Base-by-base conservation (phyloP, 2,329 filamentous ascomycete genomes). In the Scedosporium apiospermum region DNA sequence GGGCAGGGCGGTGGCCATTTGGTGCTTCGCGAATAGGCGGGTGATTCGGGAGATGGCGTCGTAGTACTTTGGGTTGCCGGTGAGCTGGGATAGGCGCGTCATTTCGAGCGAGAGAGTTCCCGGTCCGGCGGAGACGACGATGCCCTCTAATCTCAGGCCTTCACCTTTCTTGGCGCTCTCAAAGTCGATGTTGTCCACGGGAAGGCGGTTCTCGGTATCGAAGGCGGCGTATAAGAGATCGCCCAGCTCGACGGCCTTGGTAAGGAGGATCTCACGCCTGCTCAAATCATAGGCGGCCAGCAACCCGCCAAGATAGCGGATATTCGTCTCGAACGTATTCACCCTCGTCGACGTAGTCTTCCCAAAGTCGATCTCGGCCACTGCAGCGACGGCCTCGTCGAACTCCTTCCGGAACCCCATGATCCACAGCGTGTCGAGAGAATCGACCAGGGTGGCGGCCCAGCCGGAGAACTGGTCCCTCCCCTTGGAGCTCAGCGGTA, bases 371-470 rank as follows among this genome's bases (percentile, higher is more conserved):
- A 90, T 84, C 65, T 68, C 68, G 14, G 80, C 75, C 5, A 85
- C 80, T 1, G 82, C 83, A 61, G 78, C 74, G 3, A 87, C 83
- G 1, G 87, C 87, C 66, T 83, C 78, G 38, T 83, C 78, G 68
- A 90, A 91, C 63, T 90, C 87, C 0, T 82, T 76, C 65, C 80
- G 80, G 69, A 90, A 67, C 3, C 82, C 87, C 82, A 90, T 86
- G 66, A 90, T 87, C 87, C 87, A 90, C 14, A 91, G 76, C n/a
- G 85, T 85, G 69, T 90, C 88, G 61, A 89, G 76, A 2, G 83
- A 76, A 69, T 88, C 86, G n/a, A 88, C 84, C 63, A 88, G 74
- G 5, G 86, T 88, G 4, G 86, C 86, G 6, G 82, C 84, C 86
- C 86, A 88, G 26, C 86, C 87, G 14, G 83, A 84, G 72, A 87